Evolutionary conservation across 78 protist species (phyloP).

Genomic region (Polysphondylium violaceum): DNA sequence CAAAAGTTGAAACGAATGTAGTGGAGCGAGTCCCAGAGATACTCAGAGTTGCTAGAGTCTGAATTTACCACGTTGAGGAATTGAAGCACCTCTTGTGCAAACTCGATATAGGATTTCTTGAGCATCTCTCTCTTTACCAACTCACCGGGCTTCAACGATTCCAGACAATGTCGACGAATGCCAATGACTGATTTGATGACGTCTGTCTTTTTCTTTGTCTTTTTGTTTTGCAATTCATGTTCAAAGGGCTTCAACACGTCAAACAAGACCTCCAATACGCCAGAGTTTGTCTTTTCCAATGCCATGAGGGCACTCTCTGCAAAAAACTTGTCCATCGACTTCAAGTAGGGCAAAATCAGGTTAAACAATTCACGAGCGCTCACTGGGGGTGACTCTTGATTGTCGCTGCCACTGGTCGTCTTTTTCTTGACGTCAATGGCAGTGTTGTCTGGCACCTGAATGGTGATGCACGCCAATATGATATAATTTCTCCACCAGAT

Average conservation of each 20-base stretch:
- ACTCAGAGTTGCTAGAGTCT: constrained; percentile 30
- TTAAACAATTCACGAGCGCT: constrained; percentile 67
- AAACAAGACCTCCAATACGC: constrained; percentile 64
- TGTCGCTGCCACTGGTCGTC: background rate
- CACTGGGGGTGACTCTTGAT: constrained; percentile 10
- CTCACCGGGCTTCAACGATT: constrained; percentile 67
- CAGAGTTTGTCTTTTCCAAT: constrained; percentile 70
- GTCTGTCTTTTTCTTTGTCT: constrained; percentile 67
- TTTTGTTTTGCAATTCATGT: constrained; percentile 44
- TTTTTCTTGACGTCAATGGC: constrained; percentile 36
- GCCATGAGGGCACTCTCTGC: constrained; percentile 67
- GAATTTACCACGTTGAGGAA: constrained; percentile 16
- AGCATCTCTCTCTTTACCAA: constrained; percentile 41
- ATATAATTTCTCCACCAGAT: constrained; percentile 83
- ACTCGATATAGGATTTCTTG: constrained; percentile 45
- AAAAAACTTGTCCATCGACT: constrained; percentile 54
- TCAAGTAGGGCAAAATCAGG: constrained; percentile 61
- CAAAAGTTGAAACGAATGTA: constrained; percentile 72
- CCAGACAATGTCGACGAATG: constrained; percentile 72
- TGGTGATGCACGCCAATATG: constrained; percentile 56
- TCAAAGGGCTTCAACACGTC: constrained; percentile 75
- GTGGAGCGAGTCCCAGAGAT: constrained; percentile 64
- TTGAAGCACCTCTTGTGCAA: constrained; percentile 48
- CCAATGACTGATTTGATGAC: constrained; percentile 58
- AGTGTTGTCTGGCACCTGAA: constrained; percentile 54